Conservation (phyloP, 805 yeast genomes). For the Wickerhamomyces canadensis region DNA sequence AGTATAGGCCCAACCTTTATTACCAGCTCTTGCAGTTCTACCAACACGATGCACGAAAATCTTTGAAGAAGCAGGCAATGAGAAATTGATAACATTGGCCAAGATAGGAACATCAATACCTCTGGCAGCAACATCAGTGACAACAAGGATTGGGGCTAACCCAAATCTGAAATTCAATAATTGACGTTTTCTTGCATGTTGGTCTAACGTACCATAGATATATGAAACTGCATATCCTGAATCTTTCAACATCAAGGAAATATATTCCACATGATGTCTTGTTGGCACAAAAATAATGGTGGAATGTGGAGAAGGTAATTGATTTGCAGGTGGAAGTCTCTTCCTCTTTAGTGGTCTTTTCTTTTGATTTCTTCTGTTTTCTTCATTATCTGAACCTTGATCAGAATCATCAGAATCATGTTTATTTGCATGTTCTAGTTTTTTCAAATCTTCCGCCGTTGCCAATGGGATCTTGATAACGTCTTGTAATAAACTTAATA, state of each 20-base stretch:
- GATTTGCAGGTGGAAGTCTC: slow-evolving; percentile 72
- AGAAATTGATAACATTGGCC: slow-evolving; percentile 89
- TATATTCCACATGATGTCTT: slow-evolving; percentile 94
- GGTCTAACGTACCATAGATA: slow-evolving; percentile 93
- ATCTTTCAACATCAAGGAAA: slow-evolving; percentile 60
- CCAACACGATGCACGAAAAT: slow-evolving; percentile 97
- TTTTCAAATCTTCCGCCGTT: slow-evolving; percentile 57
- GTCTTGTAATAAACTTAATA: slow-evolving; percentile 71
- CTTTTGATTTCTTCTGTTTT: slow-evolving; percentile 29
- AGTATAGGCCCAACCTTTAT: slow-evolving; percentile 95
- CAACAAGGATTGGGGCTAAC: slow-evolving; percentile 79
- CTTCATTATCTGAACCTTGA: slow-evolving; percentile 43
- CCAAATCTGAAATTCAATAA: slow-evolving; percentile 82
- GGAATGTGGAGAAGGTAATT: slow-evolving; percentile 76
- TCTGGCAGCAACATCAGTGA: slow-evolving; percentile 97
- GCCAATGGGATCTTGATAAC: slow-evolving; percentile 82
- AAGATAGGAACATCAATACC: slow-evolving; percentile 97
- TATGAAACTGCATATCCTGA: slow-evolving; percentile 86
- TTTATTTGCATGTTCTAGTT: slow-evolving; percentile 42
- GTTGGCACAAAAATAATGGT: slow-evolving; percentile 96
- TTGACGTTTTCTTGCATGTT: slow-evolving; percentile 88
- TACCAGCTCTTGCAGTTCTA: slow-evolving; percentile 99
- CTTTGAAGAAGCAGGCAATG: slow-evolving; percentile 88
- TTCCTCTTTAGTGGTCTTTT: slow-evolving; percentile 41
- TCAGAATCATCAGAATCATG: slow-evolving; percentile 45